These are phyloP conservation scores for Tilletia setariae DNA, from an alignment of 1,284 basidiomycete species.

Conservation along the genomic window DNA sequence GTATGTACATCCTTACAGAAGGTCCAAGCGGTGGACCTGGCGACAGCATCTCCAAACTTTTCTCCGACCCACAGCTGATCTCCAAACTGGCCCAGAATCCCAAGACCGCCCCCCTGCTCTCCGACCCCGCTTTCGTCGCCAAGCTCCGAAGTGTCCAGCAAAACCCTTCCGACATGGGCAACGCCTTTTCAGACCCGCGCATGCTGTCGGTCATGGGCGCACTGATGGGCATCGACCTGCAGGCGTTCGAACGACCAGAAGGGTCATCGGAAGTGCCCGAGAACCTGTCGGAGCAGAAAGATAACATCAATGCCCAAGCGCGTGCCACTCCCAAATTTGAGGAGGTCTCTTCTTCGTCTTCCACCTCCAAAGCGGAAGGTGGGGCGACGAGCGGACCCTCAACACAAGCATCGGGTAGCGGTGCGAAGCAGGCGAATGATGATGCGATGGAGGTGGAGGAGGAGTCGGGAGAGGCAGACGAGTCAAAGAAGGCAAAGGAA, in stretches of 20 bases:
- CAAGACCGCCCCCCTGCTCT: constrained; percentile 75
- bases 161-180: constrained; percentile 44
- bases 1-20: not conserved
- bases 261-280: constrained; percentile 77
- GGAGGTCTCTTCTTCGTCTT: constrained; percentile 45
- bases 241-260: constrained; percentile 78
- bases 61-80: constrained; percentile 77
- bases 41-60: constrained; percentile 71
- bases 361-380: not conserved
- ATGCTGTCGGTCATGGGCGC: constrained; percentile 88
- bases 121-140: constrained; percentile 66
- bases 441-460: constrained; percentile 32
- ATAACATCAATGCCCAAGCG: constrained; percentile 49
- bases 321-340: constrained; percentile 18
- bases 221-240: constrained; percentile 88
- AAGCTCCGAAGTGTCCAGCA: constrained; percentile 55
- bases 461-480: constrained; percentile 26
- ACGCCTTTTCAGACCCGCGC: constrained; percentile 70
- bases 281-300: constrained; percentile 56
- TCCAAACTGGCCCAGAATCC: constrained; percentile 81
- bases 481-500: constrained; percentile 39
- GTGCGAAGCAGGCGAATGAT: constrained; percentile 19
- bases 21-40: constrained; percentile 28
- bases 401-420: constrained; percentile 49
- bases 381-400: not conserved